Evolutionary conservation across 1,284 basidiomycete species (phyloP).

Genomic region (Ceratorhiza oryzae-sativae): DNA sequence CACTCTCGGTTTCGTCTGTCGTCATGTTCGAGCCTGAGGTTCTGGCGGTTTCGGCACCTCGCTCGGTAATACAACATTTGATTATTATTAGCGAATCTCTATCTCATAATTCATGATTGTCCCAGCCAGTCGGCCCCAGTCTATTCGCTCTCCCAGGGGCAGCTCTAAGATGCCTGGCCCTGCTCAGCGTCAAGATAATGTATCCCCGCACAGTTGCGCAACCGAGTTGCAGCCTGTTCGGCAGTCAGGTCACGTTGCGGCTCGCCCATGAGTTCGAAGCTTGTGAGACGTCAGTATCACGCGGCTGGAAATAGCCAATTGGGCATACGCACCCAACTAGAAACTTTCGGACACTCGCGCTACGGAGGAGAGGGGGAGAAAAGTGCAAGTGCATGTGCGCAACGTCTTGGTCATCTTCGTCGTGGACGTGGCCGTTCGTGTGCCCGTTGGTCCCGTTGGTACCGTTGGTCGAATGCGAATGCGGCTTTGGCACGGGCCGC

Average conservation of each 20-base stretch:
- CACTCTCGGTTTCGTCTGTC: not conserved
- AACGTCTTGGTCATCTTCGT: conserved; percentile 54
- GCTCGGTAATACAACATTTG: not conserved
- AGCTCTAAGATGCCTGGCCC: not conserved
- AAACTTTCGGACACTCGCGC: conserved; percentile 87
- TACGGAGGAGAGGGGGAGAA: conserved; percentile 84
- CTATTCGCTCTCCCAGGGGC: not conserved
- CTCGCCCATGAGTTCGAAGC: conserved; percentile 92
- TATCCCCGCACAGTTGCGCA: conserved; percentile 61
- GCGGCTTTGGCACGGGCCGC: conserved; percentile 64
- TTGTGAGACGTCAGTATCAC: conserved; percentile 48
- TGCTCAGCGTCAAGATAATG: conserved; percentile 56
- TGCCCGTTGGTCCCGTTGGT: conserved; percentile 22
- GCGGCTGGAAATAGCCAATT: conserved; percentile 5
- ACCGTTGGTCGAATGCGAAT: not conserved
- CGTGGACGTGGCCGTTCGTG: conserved; percentile 6
- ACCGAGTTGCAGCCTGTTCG: conserved; percentile 80
- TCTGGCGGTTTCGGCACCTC: not conserved
- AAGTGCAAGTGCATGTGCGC: conserved; percentile 93
- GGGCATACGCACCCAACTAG: conserved; percentile 75
- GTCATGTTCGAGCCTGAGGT: not conserved
- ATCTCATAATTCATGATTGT: conserved; percentile 1
- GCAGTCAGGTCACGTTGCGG: conserved; percentile 90
- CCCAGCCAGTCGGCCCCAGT: not conserved
- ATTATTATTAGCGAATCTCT: conserved; percentile 7